Evolutionary conservation across 257 asterid genomes (phyloP), one percentile per base, ranked within the genome.

Genomic region (Nicotiana tomentosiformis): DNA sequence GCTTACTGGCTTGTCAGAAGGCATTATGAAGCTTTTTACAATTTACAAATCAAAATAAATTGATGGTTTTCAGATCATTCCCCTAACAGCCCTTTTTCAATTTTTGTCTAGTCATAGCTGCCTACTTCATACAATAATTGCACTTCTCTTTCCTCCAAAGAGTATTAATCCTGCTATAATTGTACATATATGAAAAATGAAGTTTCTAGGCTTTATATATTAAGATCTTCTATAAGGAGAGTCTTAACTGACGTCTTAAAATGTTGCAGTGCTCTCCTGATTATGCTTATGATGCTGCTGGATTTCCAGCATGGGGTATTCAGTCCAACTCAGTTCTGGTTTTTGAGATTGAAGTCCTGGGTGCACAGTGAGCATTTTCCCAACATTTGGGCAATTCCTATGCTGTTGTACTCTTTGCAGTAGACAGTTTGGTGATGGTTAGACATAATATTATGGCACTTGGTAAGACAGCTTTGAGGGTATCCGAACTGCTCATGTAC

Each of bases 241-340:
- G 46, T 4, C 17, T 15, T 46, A 51, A 56, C 30, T 57, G 80
- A 15, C 29, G 29, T 86, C 53, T 77, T 11, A 14, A 0, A 83
- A 84, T 14, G 16, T 14, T 87, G 92, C 98, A 96, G 99, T 96
- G 99, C 92, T 81, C 99, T 49, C 98, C 98, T 12, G 99, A 96
- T 89, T 96, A 93, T 81, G 99, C 93, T 1, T 96, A 96, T 83
- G 99, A 98, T 0, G 43, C 92, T 2, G 68, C 86, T 77, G 99
- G 99, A 81, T 96, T 96, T 80, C 91, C 94, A 78, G 95, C 94
- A 57, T 96, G 99, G 99, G 98, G 99, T 43, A 96, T 94, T 84
- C 95, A 86, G 87, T 95, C 98, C 5, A 94, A 96, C 90, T 93
- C 99, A 0, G 92, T 66, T 65, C 87, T 96, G 86, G 88, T 84